phyloP scores from a whole-genome alignment of 768 basidiomycete genomes.

The Trametes elegans region DNA sequence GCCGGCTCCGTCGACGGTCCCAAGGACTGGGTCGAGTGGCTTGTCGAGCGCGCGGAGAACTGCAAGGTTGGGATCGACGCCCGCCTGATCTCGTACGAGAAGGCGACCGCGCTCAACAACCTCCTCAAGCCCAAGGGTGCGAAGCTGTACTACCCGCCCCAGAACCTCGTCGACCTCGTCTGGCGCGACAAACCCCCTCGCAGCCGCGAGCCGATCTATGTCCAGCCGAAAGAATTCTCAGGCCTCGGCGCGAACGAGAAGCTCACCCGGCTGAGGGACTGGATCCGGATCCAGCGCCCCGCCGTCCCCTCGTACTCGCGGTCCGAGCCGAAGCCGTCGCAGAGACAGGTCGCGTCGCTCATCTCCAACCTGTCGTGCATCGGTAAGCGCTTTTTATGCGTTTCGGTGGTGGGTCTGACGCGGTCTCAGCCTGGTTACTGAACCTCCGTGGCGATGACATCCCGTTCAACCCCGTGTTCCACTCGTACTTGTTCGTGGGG shows the following conservation, averaged over 20 bases:
- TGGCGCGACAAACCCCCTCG: slow-evolving; percentile 79
- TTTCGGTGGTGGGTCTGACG: slow-evolving; percentile 4
- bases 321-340: slow-evolving; percentile 52
- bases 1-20: slow-evolving; percentile 53
- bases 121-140: slow-evolving; percentile 53
- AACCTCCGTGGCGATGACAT: slow-evolving; percentile 91
- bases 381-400: slow-evolving; percentile 41
- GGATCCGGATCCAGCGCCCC: slow-evolving; percentile 62
- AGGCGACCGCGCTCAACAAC: slow-evolving; percentile 56
- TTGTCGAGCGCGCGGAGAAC: slow-evolving; percentile 34
- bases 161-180: slow-evolving; percentile 79
- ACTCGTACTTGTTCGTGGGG: slow-evolving; percentile 78
- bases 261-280: slow-evolving; percentile 64
- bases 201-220: slow-evolving; percentile 59
- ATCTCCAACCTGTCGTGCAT: slow-evolving; percentile 70
- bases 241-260: slow-evolving; percentile 69
- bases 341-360: slow-evolving; percentile 66
- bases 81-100: slow-evolving; percentile 75
- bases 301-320: slow-evolving; percentile 63
- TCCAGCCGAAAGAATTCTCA: slow-evolving; percentile 71
- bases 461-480: slow-evolving; percentile 90
- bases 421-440: slow-evolving; percentile 67
- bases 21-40: slow-evolving; percentile 79
- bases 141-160: slow-evolving; percentile 75
- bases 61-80: slow-evolving; percentile 78